Evolutionary conservation across 2,329 filamentous ascomycete species (phyloP), one percentile per base, ranked within the genome.

Genomic region (Ophiostoma perfectum): DNA sequence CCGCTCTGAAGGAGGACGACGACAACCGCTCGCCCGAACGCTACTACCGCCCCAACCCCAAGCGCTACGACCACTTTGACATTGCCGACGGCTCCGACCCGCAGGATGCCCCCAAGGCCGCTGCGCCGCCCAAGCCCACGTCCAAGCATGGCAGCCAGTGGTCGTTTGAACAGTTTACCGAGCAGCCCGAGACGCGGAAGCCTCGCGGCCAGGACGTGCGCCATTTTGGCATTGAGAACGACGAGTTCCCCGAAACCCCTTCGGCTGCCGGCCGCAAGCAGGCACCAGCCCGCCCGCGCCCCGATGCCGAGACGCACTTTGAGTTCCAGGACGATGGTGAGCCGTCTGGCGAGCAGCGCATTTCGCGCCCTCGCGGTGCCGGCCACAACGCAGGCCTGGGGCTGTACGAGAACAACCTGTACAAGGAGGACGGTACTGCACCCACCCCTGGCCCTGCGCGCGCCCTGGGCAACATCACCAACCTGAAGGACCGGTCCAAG

Each of bases 51-150:
- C 88, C 90, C 6, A 86, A 95, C 77, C 86, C 91, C 2, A 87
- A 87, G 75, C 96, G 92, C 78, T 97, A 88, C 80, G 83, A 90
- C 69, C 94, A 98, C 78, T 96, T 96, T 76, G 89, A 93, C 70
- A 90, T 96, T 75, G 87, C 84, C 69, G 88, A 92, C 72, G 88
- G 87, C 66, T 84, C 81, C 27, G 83, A 86, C 68, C 79, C 81
- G 16, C 78, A 80, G 70, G 82, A 85, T 66, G 78, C 78, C 18
- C 79, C 82, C 14, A 75, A 80, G 71, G 75, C 80, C n/a, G 79
- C 77, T 66, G 73, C 78, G 7, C 73, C 78, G 3, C 75, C 78
- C 36, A 77, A 82, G 27, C 77, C 79, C 70, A 84, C 83, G 75
- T 81, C 83, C 67, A 91, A 90, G 80, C 88, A 92, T 76, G 81